Percentiles rank a stretch among this genome's conserved stretches.
phyloP scores from a whole-genome alignment of 2,329 filamentous ascomycete genomes.

The Ceratocystis diversiconidia region DNA sequence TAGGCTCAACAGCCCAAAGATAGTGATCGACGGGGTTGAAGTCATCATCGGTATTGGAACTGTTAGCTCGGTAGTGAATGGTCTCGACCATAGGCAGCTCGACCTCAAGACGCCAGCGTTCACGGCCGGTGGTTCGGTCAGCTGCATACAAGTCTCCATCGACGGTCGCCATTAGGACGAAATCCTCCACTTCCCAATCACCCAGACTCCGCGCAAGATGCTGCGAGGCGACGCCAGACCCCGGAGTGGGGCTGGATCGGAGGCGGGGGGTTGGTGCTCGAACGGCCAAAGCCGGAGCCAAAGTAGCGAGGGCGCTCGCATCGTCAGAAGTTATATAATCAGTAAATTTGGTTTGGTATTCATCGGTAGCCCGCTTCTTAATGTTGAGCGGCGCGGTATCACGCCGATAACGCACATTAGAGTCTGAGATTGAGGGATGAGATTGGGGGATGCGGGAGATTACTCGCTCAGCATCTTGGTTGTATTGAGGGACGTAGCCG shows the following conservation, averaged over 20 bases:
- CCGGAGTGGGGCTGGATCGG: conserved; percentile 40
- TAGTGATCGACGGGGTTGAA: conserved; percentile 64
- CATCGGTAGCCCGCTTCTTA: conserved; percentile 25
- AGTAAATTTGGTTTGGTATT: conserved; percentile 25
- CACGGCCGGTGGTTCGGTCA: conserved; percentile 71
- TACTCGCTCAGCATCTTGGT: conserved; percentile 5
- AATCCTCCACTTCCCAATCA: conserved; percentile 99
- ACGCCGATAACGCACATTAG: conserved; percentile 11
- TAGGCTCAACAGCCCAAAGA: conserved; percentile 91
- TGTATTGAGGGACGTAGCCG: conserved; percentile 14
- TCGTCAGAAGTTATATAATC: conserved; percentile 38
- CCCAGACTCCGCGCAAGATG: conserved; percentile 90
- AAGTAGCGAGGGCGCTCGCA: conserved; percentile 94
- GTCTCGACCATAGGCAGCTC: conserved; percentile 86
- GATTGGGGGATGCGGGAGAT: conserved; percentile 11
- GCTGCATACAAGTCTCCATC: conserved; percentile 89
- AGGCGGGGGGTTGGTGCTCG: conserved; percentile 69
- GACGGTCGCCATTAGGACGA: conserved; percentile 99
- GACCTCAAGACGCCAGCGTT: conserved; percentile 73
- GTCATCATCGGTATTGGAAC: conserved; percentile 44
- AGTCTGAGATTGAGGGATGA: conserved; percentile 6
- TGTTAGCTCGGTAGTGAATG: conserved; percentile 60
- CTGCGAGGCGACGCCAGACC: conserved; percentile 62
- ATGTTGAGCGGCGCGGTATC: conserved; percentile 13
- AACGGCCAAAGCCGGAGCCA: conserved; percentile 92